These are phyloP conservation scores for Helenozyma baotianmanensis DNA, from an alignment of 805 yeast genomes.

Conservation along the genomic window DNA sequence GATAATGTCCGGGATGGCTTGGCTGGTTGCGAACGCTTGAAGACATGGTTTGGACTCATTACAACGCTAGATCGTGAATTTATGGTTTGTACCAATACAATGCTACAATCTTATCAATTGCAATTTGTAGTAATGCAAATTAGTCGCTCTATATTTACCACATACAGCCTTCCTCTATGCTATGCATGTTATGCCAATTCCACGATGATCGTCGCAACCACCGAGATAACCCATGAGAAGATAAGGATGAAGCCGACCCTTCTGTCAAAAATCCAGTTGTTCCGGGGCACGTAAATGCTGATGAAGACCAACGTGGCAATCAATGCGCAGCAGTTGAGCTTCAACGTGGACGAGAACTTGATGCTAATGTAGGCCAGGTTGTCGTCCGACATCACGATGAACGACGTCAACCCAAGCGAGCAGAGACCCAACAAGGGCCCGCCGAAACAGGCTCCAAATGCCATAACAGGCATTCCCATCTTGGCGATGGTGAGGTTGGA, in stretches of 20 bases:
- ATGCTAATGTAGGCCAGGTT: conserved; percentile 5
- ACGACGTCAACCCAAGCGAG: conserved; percentile 67
- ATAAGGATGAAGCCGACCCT: conserved; percentile 30
- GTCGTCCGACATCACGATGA: conserved; percentile 8
- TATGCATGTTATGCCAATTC: too few species aligned
- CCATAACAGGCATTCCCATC: conserved; percentile 84
- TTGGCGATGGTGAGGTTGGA: conserved; percentile 76
- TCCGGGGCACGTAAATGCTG: conserved; percentile 8
- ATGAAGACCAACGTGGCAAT: conserved; percentile 8
- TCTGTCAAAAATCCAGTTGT: conserved; percentile 30
- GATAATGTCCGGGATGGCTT: too few species aligned
- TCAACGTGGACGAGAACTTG: conserved; percentile 11
- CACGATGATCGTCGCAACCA: conserved; percentile 3
- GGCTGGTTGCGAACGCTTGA: too few species aligned
- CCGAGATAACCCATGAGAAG: conserved; percentile 26
- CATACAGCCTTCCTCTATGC: too few species aligned
- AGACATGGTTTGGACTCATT: too few species aligned
- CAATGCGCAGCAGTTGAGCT: conserved; percentile 11
- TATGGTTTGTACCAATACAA: too few species aligned
- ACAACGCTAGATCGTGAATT: too few species aligned
- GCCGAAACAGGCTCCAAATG: conserved; percentile 93
- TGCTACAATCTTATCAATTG: too few species aligned
- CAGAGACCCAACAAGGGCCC: conserved; percentile 80
- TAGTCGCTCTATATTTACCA: too few species aligned
- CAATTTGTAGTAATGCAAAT: too few species aligned